Conservation (phyloP, 177 flowering plant genomes). For the Vitis hybrid region DNA sequence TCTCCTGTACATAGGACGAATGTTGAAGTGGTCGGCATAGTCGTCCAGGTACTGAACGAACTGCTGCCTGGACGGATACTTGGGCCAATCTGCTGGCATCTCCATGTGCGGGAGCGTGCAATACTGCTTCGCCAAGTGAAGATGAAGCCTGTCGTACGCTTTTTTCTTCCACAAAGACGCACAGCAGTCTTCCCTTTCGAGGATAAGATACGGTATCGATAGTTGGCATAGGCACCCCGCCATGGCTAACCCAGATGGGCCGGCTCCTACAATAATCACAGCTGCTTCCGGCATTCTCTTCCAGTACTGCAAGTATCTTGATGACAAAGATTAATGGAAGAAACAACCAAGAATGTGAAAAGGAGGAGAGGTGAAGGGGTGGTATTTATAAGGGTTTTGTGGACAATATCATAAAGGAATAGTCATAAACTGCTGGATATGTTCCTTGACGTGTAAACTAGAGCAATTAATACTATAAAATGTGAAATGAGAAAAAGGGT, state of each 20-base stretch:
- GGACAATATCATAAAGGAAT: too few species aligned
- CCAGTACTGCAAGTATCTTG: neutral
- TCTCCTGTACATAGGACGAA: slow-evolving; percentile 40
- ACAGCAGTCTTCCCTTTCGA: slow-evolving; percentile 69
- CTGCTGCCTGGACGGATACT: slow-evolving; percentile 30
- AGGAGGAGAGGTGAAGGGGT: too few species aligned
- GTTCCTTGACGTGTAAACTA: too few species aligned
- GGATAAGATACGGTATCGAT: slow-evolving; percentile 50
- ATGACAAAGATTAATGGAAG: neutral
- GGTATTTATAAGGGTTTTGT: too few species aligned
- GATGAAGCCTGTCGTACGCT: slow-evolving; percentile 70
- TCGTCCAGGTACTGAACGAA: slow-evolving; percentile 57
- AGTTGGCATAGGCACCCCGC: slow-evolving; percentile 51
- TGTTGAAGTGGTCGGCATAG: slow-evolving; percentile 50
- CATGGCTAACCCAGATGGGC: slow-evolving; percentile 66
- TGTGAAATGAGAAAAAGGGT: too few species aligned
- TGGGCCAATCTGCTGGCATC: slow-evolving; percentile 38
- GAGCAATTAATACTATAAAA: too few species aligned
- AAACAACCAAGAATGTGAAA: too few species aligned
- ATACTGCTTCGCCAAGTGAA: slow-evolving; percentile 58
- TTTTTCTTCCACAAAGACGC: slow-evolving; percentile 65
- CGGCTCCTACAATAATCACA: slow-evolving; percentile 69
- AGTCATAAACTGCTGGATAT: too few species aligned
- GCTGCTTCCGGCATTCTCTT: slow-evolving; percentile 17
- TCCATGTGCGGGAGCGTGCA: slow-evolving; percentile 66